A percentile compares a stretch with the other conserved stretches of the same genome.
Conservation (phyloP, 768 basidiomycete species). For the Pholiota microspora region DNA sequence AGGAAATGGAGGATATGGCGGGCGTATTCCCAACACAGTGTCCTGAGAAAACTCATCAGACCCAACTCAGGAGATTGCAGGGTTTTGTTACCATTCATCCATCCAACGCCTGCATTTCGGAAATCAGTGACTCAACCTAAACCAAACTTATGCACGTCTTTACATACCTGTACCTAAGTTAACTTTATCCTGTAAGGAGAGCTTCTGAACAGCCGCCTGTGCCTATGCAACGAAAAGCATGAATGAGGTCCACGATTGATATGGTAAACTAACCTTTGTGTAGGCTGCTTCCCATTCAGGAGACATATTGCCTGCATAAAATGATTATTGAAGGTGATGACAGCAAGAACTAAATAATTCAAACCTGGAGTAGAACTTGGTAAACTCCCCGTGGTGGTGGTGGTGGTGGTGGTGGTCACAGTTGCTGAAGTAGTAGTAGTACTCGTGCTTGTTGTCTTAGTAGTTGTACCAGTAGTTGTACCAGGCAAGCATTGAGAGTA, state of each 20-base stretch:
- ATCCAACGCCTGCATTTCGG: constrained; percentile 45
- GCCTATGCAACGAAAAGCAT: constrained; percentile 31
- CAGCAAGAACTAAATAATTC: background rate
- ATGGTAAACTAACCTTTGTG: constrained; percentile 37
- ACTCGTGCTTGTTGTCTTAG: constrained; percentile 24
- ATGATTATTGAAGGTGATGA: background rate
- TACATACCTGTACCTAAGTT: constrained; percentile 49
- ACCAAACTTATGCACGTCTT: background rate
- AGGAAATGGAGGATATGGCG: constrained; percentile 42
- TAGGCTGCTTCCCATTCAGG: constrained; percentile 56
- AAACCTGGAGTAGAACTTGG: constrained; percentile 23
- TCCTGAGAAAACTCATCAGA: constrained; percentile 21
- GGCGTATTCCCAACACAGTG: constrained; percentile 52
- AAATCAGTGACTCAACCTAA: background rate
- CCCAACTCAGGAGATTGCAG: too few species aligned
- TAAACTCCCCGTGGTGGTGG: constrained; percentile 21
- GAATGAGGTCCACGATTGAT: background rate
- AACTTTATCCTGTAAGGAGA: constrained; percentile 56
- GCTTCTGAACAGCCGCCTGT: constrained; percentile 42
- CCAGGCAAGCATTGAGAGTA: constrained; percentile 52
- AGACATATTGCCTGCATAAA: constrained; percentile 36
- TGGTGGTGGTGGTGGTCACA: constrained; percentile 16
- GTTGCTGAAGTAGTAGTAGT: constrained; percentile 24
- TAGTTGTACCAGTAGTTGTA: constrained; percentile 22
- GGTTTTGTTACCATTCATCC: constrained; percentile 42